Conservation (phyloP, 805 yeast genomes). For the Candida namnaoensis region DNA sequence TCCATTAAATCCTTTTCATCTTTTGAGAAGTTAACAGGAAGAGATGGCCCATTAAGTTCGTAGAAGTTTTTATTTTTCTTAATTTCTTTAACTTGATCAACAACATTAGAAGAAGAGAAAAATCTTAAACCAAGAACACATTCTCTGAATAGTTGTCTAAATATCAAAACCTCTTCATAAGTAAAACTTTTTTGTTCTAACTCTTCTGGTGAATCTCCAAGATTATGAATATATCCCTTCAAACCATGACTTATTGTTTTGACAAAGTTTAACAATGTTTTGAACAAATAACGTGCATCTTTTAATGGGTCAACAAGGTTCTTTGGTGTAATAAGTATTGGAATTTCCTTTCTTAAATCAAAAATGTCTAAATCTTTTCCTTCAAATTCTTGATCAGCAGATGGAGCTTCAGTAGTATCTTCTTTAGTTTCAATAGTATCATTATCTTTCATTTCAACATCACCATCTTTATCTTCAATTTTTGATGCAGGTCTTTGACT, state of each 20-base stretch:
- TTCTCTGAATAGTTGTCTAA: slow-evolving; percentile 73
- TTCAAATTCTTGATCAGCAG: slow-evolving; percentile 1
- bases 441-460: slow-evolving; percentile 16
- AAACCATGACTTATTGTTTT: slow-evolving; percentile 86
- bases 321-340: slow-evolving; percentile 50
- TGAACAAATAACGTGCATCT: slow-evolving; percentile 81
- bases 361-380: slow-evolving; percentile 25
- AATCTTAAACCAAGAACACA: slow-evolving; percentile 75
- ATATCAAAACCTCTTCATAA: slow-evolving; percentile 72
- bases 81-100: slow-evolving; percentile 12
- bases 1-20: slow-evolving; percentile 97
- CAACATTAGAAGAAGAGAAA: slow-evolving; percentile 41
- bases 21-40: slow-evolving; percentile 80
- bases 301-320: slow-evolving; percentile 59
- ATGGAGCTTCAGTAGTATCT: slow-evolving; percentile 2
- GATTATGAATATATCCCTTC: slow-evolving; percentile 37
- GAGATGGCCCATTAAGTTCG: slow-evolving; percentile 69
- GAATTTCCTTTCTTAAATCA: slow-evolving; percentile 39
- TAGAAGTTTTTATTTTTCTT: slow-evolving; percentile 26
- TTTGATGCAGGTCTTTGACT: neutral
- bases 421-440: slow-evolving; percentile 5
- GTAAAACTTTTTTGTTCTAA: slow-evolving; percentile 54
- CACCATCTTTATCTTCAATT: slow-evolving; percentile 18
- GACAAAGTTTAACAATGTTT: slow-evolving; percentile 82
- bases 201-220: slow-evolving; percentile 75